Evolutionary conservation across 2,329 filamentous ascomycete species (phyloP).

Genomic region (Talaromyces verruculosus): DNA sequence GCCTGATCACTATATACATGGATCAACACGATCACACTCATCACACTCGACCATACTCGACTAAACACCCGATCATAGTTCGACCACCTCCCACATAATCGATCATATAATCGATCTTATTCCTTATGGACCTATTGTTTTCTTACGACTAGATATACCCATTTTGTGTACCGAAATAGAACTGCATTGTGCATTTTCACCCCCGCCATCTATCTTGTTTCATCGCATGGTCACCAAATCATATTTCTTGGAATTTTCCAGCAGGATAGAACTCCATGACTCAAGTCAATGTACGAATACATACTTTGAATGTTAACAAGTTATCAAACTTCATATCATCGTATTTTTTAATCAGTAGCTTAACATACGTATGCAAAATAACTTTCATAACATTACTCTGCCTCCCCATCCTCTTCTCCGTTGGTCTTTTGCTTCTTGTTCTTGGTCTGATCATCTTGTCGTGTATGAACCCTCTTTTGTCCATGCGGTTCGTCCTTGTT

Average conservation of each 20-base stretch:
- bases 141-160: slow-evolving; percentile 20
- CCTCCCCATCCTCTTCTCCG: not conserved
- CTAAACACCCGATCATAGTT: not conserved
- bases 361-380: not conserved
- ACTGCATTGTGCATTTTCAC: slow-evolving; percentile 14
- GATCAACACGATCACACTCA: not conserved
- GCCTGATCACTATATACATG: not conserved
- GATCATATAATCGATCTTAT: not conserved
- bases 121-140: slow-evolving; percentile 8
- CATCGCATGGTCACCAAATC: not conserved
- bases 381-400: not conserved
- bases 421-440: slow-evolving; percentile 11
- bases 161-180: slow-evolving; percentile 19
- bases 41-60: not conserved
- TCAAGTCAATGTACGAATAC: slow-evolving; percentile 6
- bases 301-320: not conserved
- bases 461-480: slow-evolving; percentile 1
- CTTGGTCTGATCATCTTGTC: not conserved
- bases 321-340: not conserved
- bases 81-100: not conserved
- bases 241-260: not conserved
- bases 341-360: not conserved
- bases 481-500: not conserved
- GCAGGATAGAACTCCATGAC: not conserved
- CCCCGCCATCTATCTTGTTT: not conserved